These are phyloP conservation scores for Fusarium xylarioides DNA, from an alignment of 2,329 filamentous ascomycete genomes.

Conservation along the genomic window DNA sequence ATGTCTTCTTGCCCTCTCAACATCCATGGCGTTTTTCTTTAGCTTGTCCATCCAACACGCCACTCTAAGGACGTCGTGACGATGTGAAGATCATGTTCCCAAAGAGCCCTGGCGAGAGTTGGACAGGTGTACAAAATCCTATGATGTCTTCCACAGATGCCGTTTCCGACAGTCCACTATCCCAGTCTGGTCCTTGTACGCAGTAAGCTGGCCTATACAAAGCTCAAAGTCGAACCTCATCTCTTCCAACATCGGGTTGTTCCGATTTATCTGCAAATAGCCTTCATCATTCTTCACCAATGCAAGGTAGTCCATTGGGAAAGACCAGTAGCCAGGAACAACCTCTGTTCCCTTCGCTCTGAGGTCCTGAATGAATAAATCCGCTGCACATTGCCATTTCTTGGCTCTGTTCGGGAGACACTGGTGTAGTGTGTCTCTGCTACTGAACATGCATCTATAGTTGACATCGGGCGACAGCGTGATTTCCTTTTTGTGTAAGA, in stretches of 20 bases:
- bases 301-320: neutral
- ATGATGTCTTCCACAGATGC: neutral
- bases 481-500: neutral
- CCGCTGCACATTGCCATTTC: neutral
- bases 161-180: neutral
- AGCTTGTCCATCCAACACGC: accelerated
- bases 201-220: neutral
- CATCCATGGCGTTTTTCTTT: no score
- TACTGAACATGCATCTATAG: neutral
- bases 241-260: neutral
- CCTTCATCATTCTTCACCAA: accelerated
- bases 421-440: neutral
- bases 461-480: neutral
- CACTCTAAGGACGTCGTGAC: neutral
- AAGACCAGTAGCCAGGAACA: neutral
- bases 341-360: neutral
- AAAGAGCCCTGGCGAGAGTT: accelerated
- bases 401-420: neutral
- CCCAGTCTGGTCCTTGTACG: neutral
- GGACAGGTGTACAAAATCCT: accelerated
- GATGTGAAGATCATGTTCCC: neutral
- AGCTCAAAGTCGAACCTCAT: neutral
- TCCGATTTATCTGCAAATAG: accelerated
- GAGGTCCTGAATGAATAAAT: neutral
- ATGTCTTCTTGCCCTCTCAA: accelerated